These are phyloP conservation scores for Pythium coloratum DNA, from an alignment of 352 stramenopile genomes.

Conservation along the genomic window DNA sequence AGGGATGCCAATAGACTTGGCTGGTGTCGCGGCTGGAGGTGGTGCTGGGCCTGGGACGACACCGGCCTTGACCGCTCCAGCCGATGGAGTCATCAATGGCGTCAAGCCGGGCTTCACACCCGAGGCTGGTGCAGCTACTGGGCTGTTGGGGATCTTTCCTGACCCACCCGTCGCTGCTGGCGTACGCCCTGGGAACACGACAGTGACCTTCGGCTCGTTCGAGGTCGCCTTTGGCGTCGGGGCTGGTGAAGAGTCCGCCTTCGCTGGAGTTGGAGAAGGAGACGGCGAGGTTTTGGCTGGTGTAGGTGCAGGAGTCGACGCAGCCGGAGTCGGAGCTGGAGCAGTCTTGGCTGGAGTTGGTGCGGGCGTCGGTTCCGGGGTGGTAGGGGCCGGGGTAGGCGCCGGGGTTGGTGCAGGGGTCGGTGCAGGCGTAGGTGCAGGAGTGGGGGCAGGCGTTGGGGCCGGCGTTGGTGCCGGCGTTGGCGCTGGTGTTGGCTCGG, in stretches of 20 bases:
- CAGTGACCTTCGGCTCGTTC: slow-evolving; percentile 9
- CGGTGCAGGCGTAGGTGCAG: background rate
- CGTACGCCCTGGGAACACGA: background rate
- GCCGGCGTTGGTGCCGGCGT: background rate
- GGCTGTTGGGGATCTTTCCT: too few species aligned
- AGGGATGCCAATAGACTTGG: background rate
- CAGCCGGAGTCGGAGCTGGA: background rate
- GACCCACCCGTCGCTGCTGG: background rate
- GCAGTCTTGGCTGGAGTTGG: slow-evolving; percentile 1
- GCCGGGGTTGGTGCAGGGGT: background rate
- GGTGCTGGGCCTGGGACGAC: background rate
- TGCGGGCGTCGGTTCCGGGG: background rate
- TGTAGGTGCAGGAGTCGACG: background rate
- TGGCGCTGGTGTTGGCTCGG: background rate
- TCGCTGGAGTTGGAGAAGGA: background rate
- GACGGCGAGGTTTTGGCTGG: background rate
- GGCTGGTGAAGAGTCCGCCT: background rate
- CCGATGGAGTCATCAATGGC: background rate
- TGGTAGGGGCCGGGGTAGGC: slow-evolving; percentile 1
- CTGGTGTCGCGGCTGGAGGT: background rate
- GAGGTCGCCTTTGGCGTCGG: background rate
- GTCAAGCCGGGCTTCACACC: background rate
- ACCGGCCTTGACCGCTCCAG: background rate
- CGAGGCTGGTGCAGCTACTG: background rate
- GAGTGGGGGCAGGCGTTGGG: slow-evolving; percentile 1